These are phyloP conservation scores for Globisporangium iwayamae DNA, from an alignment of 352 stramenopile genomes.

Conservation along the genomic window DNA sequence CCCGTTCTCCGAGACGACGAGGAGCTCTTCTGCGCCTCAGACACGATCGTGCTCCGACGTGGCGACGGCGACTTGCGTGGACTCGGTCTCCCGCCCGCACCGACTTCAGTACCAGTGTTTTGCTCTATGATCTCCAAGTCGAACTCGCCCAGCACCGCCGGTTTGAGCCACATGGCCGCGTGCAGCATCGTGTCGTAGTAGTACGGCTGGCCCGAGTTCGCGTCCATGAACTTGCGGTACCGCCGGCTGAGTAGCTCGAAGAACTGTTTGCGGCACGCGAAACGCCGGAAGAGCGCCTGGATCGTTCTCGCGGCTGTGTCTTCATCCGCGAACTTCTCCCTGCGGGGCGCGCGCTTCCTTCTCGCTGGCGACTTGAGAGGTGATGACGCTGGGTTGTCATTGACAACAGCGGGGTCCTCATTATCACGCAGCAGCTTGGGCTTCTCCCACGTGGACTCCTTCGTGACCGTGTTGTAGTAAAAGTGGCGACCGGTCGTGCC, in stretches of 20 bases:
- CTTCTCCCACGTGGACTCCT: slow-evolving; percentile 67
- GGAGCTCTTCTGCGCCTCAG: not conserved
- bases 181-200: slow-evolving; percentile 64
- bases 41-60: slow-evolving; percentile 13
- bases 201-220: slow-evolving; percentile 34
- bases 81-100: not conserved
- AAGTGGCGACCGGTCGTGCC: slow-evolving; percentile 42
- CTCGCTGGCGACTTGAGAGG: slow-evolving; percentile 18
- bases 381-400: not conserved
- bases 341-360: slow-evolving; percentile 8
- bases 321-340: slow-evolving; percentile 32
- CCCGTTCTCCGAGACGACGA: not conserved
- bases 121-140: slow-evolving; percentile 43
- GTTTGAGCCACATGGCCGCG: slow-evolving; percentile 60
- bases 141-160: slow-evolving; percentile 40
- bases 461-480: slow-evolving; percentile 74
- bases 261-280: slow-evolving; percentile 34
- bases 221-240: slow-evolving; percentile 63
- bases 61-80: slow-evolving; percentile 8
- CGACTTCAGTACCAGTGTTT: not conserved
- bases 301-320: slow-evolving; percentile 52
- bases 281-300: slow-evolving; percentile 58
- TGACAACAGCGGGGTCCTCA: not conserved
- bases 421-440: slow-evolving; percentile 33
- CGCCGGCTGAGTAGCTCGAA: slow-evolving; percentile 38